These are phyloP conservation scores for Nicotiana otophora DNA, from an alignment of 257 asterid species.

Conservation along the genomic window DNA sequence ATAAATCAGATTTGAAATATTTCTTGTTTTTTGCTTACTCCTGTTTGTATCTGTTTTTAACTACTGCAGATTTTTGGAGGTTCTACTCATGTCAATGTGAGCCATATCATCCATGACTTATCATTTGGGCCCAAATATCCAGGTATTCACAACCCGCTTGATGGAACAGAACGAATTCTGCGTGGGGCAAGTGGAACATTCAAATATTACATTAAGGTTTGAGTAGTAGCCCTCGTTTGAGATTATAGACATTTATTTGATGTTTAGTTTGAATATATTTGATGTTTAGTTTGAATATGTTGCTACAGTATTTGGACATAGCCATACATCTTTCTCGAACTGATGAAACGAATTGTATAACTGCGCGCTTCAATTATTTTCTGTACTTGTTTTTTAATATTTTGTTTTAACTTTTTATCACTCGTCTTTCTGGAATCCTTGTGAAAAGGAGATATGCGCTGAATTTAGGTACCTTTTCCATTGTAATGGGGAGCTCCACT, in stretches of 20 bases:
- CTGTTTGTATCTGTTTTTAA: slow-evolving; percentile 1
- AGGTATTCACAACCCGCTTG: slow-evolving; percentile 95
- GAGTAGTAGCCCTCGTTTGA: slow-evolving; percentile 1
- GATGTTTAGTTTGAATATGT: background rate
- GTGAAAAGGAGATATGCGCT: background rate
- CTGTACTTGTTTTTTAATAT: background rate
- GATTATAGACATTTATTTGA: background rate
- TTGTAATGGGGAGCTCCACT: background rate
- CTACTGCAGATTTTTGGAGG: slow-evolving; percentile 72
- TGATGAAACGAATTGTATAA: background rate
- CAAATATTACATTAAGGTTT: slow-evolving; percentile 96
- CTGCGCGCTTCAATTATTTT: background rate
- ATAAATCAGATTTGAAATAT: background rate
- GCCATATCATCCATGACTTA: slow-evolving; percentile 87
- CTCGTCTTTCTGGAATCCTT: background rate
- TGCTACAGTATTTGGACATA: slow-evolving; percentile 3
- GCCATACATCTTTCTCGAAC: background rate
- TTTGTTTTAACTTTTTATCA: background rate
- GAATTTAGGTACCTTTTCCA: background rate
- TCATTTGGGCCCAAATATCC: slow-evolving; percentile 98
- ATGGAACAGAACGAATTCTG: slow-evolving; percentile 75
- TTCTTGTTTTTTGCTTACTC: background rate
- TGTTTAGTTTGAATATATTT: background rate
- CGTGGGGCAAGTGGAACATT: slow-evolving; percentile 89
- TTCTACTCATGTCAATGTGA: slow-evolving; percentile 86